phyloP scores from a whole-genome alignment of 495 filamentous ascomycete species.

The Neurospora cerealis region DNA sequence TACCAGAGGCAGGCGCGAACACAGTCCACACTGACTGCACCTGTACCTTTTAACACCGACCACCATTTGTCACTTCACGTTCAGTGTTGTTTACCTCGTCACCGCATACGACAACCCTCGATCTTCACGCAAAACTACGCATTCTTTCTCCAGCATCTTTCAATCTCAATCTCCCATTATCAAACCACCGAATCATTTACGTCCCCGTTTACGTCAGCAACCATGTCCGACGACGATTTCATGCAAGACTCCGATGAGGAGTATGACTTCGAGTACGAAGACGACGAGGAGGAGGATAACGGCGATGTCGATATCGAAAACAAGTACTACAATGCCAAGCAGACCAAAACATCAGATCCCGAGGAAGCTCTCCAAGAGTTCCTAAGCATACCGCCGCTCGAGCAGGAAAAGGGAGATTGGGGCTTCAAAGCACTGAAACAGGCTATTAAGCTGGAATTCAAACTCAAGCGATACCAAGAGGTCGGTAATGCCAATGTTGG shows the following conservation, averaged over 20 bases:
- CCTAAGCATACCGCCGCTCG: constrained; percentile 69
- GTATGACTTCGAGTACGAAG: constrained; percentile 95
- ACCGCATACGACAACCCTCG: not conserved
- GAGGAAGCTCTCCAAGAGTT: constrained; percentile 90
- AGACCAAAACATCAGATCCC: constrained; percentile 79
- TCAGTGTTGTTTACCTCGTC: not conserved
- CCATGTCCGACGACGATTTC: constrained; percentile 94
- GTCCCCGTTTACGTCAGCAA: not conserved
- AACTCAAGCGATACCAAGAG: constrained; percentile 72
- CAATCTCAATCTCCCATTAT: not conserved
- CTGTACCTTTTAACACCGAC: not conserved
- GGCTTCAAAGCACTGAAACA: constrained; percentile 98
- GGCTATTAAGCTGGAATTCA: constrained; percentile 94
- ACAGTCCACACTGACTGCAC: not conserved
- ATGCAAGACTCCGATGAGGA: constrained; percentile 97
- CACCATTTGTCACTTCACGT: not conserved
- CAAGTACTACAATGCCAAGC: constrained; percentile 99
- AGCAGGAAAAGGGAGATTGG: constrained; percentile 90
- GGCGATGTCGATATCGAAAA: constrained; percentile 95
- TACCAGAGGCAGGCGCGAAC: constrained; percentile 1
- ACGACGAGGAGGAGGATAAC: constrained; percentile 80
- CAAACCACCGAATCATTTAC: not conserved
- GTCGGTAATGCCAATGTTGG: constrained; percentile 17
- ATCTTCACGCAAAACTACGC: not conserved
- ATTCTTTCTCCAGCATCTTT: not conserved